A percentile compares a stretch with the other conserved stretches of the same genome.
Conservation (phyloP, 2,329 filamentous ascomycete species). For the Colletotrichum spinosum region DNA sequence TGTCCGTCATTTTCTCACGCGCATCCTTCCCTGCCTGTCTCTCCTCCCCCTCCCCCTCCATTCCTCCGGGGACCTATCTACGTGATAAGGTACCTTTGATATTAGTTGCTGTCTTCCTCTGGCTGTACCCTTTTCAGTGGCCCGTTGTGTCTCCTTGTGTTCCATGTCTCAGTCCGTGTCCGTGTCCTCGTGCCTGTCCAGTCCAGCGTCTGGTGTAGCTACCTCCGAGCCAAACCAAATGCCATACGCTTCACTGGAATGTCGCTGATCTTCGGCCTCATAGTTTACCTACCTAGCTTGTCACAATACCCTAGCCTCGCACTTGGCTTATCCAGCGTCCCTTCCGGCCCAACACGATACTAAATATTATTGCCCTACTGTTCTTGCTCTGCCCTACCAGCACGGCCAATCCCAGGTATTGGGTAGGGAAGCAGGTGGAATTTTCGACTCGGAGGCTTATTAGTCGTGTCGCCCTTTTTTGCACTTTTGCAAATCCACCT, state of each 20-base stretch:
- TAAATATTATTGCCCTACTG: not conserved
- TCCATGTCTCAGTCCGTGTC: not conserved
- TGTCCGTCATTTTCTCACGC: too few relatives aligned
- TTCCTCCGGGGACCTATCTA: too few relatives aligned
- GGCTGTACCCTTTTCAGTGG: too few relatives aligned
- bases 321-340: not conserved
- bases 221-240: conserved; percentile 21
- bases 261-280: conserved; percentile 32
- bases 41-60: not conserved
- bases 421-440: too few relatives aligned
- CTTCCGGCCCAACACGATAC: conserved; percentile 5
- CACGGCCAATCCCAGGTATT: too few relatives aligned
- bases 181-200: not conserved
- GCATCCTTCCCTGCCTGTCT: too few relatives aligned
- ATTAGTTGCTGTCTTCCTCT: too few relatives aligned
- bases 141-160: not conserved
- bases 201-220: conserved; percentile 20
- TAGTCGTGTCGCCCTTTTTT: conserved; percentile 10
- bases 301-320: not conserved
- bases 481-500: conserved; percentile 14
- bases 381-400: not conserved
- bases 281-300: conserved; percentile 14
- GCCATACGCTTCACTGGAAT: conserved; percentile 30
- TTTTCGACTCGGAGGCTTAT: not conserved
- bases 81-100: too few relatives aligned